Evolutionary conservation across 2,329 filamentous ascomycete genomes (phyloP).

Genomic region (Fusarium anthophilum): DNA sequence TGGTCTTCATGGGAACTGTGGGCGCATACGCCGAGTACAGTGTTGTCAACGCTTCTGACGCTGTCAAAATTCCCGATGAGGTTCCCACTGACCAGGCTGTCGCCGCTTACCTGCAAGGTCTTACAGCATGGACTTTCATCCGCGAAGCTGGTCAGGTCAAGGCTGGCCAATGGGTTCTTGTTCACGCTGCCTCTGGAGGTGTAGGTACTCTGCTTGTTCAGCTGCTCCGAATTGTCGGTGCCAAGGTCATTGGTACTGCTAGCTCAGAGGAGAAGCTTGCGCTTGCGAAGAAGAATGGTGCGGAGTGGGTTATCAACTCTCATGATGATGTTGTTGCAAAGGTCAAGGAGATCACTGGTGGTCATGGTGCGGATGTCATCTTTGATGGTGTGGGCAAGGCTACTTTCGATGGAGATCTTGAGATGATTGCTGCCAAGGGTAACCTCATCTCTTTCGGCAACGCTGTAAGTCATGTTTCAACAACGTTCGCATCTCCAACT

Average conservation of each 20-base stretch:
- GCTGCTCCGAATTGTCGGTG: conserved; percentile 76
- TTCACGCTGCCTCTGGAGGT: conserved; percentile 88
- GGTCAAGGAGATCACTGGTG: conserved; percentile 75
- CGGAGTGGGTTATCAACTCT: conserved; percentile 78
- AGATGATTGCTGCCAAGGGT: conserved; percentile 80
- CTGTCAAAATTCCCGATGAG: conserved; percentile 70
- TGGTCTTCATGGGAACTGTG: conserved; percentile 70
- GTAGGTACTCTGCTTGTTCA: conserved; percentile 81
- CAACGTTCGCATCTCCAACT: neutral
- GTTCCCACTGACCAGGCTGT: conserved; percentile 71
- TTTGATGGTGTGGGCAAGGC: conserved; percentile 88
- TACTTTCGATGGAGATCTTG: conserved; percentile 82
- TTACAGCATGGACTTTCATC: conserved; percentile 83
- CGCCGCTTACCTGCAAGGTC: conserved; percentile 78
- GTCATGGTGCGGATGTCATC: conserved; percentile 77
- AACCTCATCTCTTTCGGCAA: conserved; percentile 84
- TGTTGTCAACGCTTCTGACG: conserved; percentile 60
- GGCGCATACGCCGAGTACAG: conserved; percentile 67
- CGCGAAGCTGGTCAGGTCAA: conserved; percentile 80
- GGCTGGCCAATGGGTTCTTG: conserved; percentile 81
- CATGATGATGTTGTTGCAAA: conserved; percentile 64
- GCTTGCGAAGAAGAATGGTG: conserved; percentile 75
- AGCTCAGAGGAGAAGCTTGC: conserved; percentile 77
- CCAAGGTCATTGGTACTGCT: conserved; percentile 82
- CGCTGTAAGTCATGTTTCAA: conserved; percentile 60